Conservation (phyloP, 225 moss, liverwort and hornwort species). For the Antitrichia curtipendula region DNA sequence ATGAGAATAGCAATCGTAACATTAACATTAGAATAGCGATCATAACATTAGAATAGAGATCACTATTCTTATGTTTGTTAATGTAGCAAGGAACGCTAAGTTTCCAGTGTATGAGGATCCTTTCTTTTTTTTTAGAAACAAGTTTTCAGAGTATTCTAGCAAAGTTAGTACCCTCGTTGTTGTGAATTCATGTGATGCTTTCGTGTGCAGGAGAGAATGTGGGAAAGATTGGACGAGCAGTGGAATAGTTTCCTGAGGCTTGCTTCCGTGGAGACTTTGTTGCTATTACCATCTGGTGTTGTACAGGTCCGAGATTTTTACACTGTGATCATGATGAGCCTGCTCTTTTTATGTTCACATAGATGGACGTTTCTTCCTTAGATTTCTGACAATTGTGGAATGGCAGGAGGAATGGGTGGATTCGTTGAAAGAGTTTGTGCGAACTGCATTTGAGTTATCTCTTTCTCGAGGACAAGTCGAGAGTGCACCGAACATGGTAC, state of each 20-base stretch:
- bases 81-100: neutral
- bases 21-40: neutral
- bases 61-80: neutral
- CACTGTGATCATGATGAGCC: neutral
- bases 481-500: slow-evolving; percentile 20
- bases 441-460: slow-evolving; percentile 25
- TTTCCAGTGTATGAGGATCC: neutral
- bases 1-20: neutral
- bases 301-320: slow-evolving; percentile 11
- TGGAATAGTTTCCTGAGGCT: slow-evolving; percentile 17
- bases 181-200: neutral
- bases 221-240: slow-evolving; percentile 31
- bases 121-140: neutral
- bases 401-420: slow-evolving; percentile 37
- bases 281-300: slow-evolving; percentile 36
- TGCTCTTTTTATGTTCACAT: neutral
- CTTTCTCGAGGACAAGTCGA: slow-evolving; percentile 12
- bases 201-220: slow-evolving; percentile 25
- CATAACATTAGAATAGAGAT: neutral
- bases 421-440: slow-evolving; percentile 43
- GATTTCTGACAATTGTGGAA: neutral
- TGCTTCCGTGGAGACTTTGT: slow-evolving; percentile 12
- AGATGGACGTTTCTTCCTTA: neutral
- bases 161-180: too few relatives aligned
- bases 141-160: neutral